Conservation (phyloP, 441 rosid genomes). For the Gossypium aridum region DNA sequence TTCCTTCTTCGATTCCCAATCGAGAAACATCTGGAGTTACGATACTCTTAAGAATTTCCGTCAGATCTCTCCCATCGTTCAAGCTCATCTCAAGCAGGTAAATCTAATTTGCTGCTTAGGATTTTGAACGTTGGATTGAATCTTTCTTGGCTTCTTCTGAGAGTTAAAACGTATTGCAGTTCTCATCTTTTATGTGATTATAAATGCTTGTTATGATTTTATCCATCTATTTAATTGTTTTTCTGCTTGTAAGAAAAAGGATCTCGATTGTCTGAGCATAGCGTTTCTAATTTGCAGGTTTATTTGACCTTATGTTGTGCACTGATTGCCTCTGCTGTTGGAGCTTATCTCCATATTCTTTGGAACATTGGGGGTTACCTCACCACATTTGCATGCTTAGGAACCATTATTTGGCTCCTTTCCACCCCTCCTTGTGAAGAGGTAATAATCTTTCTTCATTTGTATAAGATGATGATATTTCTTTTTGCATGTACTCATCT, state of each 20-base stretch:
- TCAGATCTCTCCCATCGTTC: slow-evolving; percentile 9
- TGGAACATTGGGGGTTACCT: slow-evolving; percentile 81
- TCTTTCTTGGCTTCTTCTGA: not conserved
- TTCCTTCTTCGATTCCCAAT: slow-evolving; percentile 34
- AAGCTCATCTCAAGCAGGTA: slow-evolving; percentile 12
- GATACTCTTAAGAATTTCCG: slow-evolving; percentile 9
- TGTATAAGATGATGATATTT: not conserved
- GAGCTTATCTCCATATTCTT: slow-evolving; percentile 64
- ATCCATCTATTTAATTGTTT: not conserved
- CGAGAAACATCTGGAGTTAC: slow-evolving; percentile 3
- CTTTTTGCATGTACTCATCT: not conserved
- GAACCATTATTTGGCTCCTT: slow-evolving; percentile 51
- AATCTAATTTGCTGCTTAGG: not conserved
- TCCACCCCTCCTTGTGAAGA: slow-evolving; percentile 41
- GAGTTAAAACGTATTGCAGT: not conserved
- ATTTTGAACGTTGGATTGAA: not conserved
- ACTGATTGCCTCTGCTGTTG: slow-evolving; percentile 58
- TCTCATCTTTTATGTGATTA: not conserved
- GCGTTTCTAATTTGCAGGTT: slow-evolving; percentile 34
- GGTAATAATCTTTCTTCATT: slow-evolving; percentile 19
- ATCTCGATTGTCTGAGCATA: not conserved
- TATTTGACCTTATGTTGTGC: slow-evolving; percentile 72
- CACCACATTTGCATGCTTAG: slow-evolving; percentile 50
- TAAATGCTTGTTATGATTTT: not conserved
- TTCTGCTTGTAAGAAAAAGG: not conserved